A percentile compares a stretch with the other conserved stretches of the same genome.
These are phyloP conservation scores for Pyronema omphalodes DNA, from an alignment of 495 filamentous ascomycete species.

Conservation along the genomic window DNA sequence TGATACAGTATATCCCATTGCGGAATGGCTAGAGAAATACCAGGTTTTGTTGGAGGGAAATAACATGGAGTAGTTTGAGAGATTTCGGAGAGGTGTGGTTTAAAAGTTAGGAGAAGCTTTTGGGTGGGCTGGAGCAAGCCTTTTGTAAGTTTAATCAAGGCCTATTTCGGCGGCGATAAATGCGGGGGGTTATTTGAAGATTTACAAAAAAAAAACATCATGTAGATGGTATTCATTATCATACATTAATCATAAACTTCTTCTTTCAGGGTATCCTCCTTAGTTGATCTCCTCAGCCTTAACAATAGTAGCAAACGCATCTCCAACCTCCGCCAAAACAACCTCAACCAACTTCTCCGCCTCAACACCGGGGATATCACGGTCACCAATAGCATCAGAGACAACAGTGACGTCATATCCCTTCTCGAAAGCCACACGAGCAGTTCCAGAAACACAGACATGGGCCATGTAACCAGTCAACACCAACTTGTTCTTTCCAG, in stretches of 20 bases:
- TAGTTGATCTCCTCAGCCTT: background rate
- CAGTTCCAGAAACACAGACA: conserved; percentile 43
- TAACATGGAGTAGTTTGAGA: background rate
- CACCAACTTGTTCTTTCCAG: conserved; percentile 19
- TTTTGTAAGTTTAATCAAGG: too few species aligned
- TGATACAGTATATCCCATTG: conserved; percentile 33
- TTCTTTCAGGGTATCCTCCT: background rate
- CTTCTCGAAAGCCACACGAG: conserved; percentile 34
- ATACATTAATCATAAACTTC: too few species aligned
- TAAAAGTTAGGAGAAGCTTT: too few species aligned
- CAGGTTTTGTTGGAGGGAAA: background rate
- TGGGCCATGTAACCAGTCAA: conserved; percentile 31
- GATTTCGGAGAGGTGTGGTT: background rate
- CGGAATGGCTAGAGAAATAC: background rate
- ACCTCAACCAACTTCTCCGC: conserved; percentile 21
- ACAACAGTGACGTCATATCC: conserved; percentile 42
- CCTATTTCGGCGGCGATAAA: too few species aligned
- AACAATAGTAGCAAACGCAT: conserved; percentile 3
- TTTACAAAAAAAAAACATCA: too few species aligned
- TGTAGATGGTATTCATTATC: too few species aligned
- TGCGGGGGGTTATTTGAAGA: too few species aligned
- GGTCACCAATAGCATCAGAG: conserved; percentile 39
- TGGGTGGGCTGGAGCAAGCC: too few species aligned
- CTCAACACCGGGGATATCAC: conserved; percentile 35
- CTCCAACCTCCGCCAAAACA: conserved; percentile 15